Evolutionary conservation across 2,329 filamentous ascomycete species (phyloP), one percentile per base, ranked within the genome.

Genomic region (Monosporascus ibericus): DNA sequence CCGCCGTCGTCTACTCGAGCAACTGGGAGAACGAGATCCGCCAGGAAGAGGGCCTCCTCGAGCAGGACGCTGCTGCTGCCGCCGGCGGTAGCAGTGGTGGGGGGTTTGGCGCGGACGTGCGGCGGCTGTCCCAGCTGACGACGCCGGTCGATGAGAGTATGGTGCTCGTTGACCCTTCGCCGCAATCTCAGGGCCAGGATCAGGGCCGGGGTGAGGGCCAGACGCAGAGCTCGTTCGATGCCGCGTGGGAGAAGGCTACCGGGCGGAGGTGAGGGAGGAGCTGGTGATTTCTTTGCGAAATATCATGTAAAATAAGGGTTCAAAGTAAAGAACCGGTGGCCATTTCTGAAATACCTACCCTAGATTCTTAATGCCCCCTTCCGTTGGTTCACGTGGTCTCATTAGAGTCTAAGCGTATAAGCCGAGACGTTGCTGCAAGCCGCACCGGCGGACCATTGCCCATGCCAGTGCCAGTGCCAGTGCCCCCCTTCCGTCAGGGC

Each of bases 1-100:
- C 90, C 1, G 90, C 90, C 1, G 87, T 95, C 1, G 89, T 95
- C 39, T 95, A 94, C 69, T 89, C 85, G 48, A 92, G 87, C 66
- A 94, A 95, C 68, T 94, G 83, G 82, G 80, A 85, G 67, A 82
- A 76, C 56, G 83, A 86, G 70, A 81, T 86, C 52, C 74, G 71
- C 17, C 73, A 79, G 25, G 75, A 80, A 38, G 72, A 60, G 49
- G 61, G 30, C 30, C 30, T 34, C 30, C 30, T 34, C 30, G 30
- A 61, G 14, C 56, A 62, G 7, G 61, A 55, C 3, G 59, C 57
- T 5, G 66, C 58, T 22, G 55, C 52, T 2, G 49, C 54, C 55
- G 24, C 52, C 54, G 49, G 39, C 49, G 20, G 39, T 49, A 18
- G 38, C 36, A 24, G 47, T 50, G 34, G 39, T 48, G 25, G 54